Conservation (phyloP, 345 rosid species). For the Pistacia vera region DNA sequence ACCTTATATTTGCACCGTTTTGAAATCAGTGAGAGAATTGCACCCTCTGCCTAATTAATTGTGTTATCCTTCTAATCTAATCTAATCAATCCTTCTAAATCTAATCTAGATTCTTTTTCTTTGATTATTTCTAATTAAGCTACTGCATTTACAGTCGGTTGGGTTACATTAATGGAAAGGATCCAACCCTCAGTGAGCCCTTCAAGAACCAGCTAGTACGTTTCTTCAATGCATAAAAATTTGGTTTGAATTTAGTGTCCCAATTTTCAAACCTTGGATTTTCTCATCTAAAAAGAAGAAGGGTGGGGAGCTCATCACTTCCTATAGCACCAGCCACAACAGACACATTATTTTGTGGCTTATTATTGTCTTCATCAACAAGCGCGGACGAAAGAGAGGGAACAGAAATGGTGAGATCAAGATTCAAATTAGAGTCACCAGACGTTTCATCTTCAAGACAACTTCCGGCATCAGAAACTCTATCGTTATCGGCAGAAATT, state of each 20-base stretch:
- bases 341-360: background rate
- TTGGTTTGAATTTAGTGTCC: background rate
- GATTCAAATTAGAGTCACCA: constrained; percentile 33
- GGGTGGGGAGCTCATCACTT: constrained; percentile 24
- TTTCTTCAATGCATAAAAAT: background rate
- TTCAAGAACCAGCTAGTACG: background rate
- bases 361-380: constrained; percentile 9
- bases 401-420: constrained; percentile 31
- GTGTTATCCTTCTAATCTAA: background rate
- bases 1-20: background rate
- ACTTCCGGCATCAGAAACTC: constrained; percentile 35
- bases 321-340: constrained; percentile 2
- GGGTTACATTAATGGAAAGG: background rate
- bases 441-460: constrained; percentile 26
- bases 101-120: background rate
- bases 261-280: background rate
- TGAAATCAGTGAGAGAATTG: no score
- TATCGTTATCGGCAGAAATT: constrained; percentile 1
- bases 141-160: background rate
- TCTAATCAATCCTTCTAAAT: background rate
- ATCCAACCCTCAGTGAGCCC: background rate
- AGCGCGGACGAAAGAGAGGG: constrained; percentile 13
- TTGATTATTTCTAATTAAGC: no score
- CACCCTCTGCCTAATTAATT: background rate
- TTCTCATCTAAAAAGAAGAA: constrained; percentile 33